Evolutionary conservation across 805 yeast species (phyloP).

Genomic region (Cyberlindnera americana): DNA sequence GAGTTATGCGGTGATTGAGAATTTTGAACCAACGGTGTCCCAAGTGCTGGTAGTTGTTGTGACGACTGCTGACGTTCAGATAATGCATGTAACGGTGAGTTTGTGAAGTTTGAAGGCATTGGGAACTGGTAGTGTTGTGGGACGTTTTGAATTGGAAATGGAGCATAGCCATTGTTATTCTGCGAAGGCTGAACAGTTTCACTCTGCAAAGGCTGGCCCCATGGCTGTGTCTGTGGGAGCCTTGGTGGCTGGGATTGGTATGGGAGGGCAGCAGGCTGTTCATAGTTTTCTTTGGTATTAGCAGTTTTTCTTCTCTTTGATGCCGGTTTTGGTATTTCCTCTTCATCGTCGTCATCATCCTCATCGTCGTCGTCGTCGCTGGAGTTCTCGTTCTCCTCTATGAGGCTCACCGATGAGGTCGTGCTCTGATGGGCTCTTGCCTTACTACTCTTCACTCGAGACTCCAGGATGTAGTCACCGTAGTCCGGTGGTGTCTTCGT

Average conservation of each 20-base stretch:
- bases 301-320: conserved; percentile 12
- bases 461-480: conserved; percentile 50
- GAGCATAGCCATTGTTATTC: conserved; percentile 4
- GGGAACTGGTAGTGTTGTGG: conserved; percentile 12
- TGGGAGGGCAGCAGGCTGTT: not conserved
- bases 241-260: conserved; percentile 7
- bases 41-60: conserved; percentile 5
- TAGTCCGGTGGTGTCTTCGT: conserved; percentile 62
- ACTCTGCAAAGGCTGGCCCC: conserved; percentile 11
- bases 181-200: conserved; percentile 11
- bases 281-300: too few relatives aligned
- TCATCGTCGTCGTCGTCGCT: conserved; percentile 20
- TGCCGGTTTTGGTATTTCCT: conserved; percentile 1
- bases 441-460: conserved; percentile 19
- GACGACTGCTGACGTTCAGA: conserved; percentile 6
- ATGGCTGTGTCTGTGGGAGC: conserved; percentile 4
- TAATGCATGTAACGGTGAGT: too few relatives aligned
- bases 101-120: conserved; percentile 5
- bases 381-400: conserved; percentile 14
- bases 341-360: conserved; percentile 19
- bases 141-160: conserved; percentile 2
- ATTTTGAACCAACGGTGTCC: conserved; percentile 6
- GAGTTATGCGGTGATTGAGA: conserved; percentile 4
- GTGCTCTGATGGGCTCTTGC: conserved; percentile 14
- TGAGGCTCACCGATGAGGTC: conserved; percentile 13